Base-by-base conservation (phyloP, 164 flowering plant genomes). In the Vitis rupestris region DNA sequence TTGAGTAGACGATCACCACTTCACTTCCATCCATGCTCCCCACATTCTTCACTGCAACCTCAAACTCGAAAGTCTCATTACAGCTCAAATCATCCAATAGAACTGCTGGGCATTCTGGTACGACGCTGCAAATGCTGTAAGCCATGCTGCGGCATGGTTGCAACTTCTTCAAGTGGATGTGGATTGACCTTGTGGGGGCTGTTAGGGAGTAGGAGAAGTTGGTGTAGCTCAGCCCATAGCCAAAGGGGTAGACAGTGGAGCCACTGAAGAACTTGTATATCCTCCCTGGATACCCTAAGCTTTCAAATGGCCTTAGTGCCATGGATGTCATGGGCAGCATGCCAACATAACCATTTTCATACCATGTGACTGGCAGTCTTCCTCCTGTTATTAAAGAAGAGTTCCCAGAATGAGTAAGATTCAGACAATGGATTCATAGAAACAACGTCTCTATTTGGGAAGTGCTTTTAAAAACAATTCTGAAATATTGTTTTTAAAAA, bases 231-330 rank as follows among this genome's bases (percentile, higher is more conserved):
- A 81, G 53, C 4, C 84, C 84, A 50, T 74, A 59, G 8, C 80
- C 84, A 27, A 78, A 81, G 79, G 44, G 77, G 17, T 70, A 81
- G 27, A 81, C 69, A 0, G 65, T 64, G 0, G 71, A 23, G 47
- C 84, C 84, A 52, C 64, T 65, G 72, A 70, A 81, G 72, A 81
- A 81, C 16, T 61, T 70, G 74, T 76, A 78, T 3, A 78, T 81
- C 19, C 82, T 73, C 9, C 84, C 84, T 0, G 84, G 82, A 44
- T 78, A 75, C 4, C 80, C 82, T 37, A 69, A 16, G 3, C 64
- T 62, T 1, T 70, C 63, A 2, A 63, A 13, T 1, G 83, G 76
- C 44, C 83, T 75, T 56, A 81, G 37, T 19, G 27, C 58, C 83
- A 81, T 69, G 76, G 44, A 70, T 54, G 83, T 78, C 81, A 77